Evolutionary conservation across 495 filamentous ascomycete genomes (phyloP), one percentile per base, ranked within the genome.

Genomic region (Pseudomonodictys pantanalensis): DNA sequence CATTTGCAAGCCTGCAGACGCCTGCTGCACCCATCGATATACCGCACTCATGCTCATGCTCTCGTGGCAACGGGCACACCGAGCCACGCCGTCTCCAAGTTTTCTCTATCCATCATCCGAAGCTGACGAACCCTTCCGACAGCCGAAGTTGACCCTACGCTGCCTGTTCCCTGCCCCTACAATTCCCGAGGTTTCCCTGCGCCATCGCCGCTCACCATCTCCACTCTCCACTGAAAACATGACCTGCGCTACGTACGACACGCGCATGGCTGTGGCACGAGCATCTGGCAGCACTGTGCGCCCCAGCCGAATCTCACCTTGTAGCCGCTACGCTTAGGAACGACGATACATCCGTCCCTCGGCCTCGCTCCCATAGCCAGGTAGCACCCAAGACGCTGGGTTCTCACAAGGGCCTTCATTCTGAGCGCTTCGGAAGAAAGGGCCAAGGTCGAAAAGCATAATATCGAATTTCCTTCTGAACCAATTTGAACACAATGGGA

Each of bases 261-360:
- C 33, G 52, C 42, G 55, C 54, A 47, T 55, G 49, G 30, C 51
- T 45, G 8, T 6, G 15, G 55, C 61, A 64, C 60, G 53, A 58
- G 54, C 54, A 17, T 49, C 4, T 43, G 11, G 6, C 12, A 38
- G 54, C 30, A 41, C 53, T 41, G 55, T 54, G 60, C 52, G 18
- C 39, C 43, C 12, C n/a, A n/a, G n/a, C n/a, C n/a, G n/a, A n/a
- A n/a, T n/a, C n/a, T n/a, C n/a, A n/a, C n/a, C n/a, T n/a, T n/a
- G n/a, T n/a, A n/a, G n/a, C n/a, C n/a, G n/a, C n/a, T n/a, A n/a
- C n/a, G n/a, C n/a, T n/a, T n/a, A n/a, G n/a, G n/a, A n/a, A n/a
- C n/a, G n/a, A n/a, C n/a, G n/a, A n/a, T n/a, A n/a, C n/a, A n/a
- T n/a, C n/a, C n/a, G n/a, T n/a, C n/a, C n/a, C n/a, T n/a, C n/a